phyloP scores from a whole-genome alignment of 192 early-diverging fungal species.

The Backusella liffmaniae region DNA sequence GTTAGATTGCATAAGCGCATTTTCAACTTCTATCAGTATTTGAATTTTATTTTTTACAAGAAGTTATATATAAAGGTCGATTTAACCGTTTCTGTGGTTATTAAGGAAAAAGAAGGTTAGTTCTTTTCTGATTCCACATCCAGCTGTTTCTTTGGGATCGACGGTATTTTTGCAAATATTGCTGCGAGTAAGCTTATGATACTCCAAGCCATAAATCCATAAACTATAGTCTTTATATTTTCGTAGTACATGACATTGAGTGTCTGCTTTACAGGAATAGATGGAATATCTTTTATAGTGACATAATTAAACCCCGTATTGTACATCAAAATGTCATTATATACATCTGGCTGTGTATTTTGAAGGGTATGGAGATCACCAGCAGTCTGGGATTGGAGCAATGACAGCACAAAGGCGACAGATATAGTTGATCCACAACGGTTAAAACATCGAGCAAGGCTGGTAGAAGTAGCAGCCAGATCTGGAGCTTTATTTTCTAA shows the following conservation, averaged over 20 bases:
- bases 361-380: background rate
- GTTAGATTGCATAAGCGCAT: no score
- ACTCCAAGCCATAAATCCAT: background rate
- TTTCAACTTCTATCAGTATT: no score
- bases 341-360: background rate
- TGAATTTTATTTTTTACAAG: no score
- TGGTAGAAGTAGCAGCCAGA: background rate
- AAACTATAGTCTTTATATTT: background rate
- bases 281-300: background rate
- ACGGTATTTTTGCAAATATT: background rate
- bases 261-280: background rate
- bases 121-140: background rate
- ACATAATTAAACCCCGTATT: background rate
- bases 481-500: background rate
- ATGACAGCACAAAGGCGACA: background rate
- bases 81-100: no score
- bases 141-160: background rate
- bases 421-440: background rate
- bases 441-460: background rate
- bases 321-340: background rate
- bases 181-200: background rate
- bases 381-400: background rate
- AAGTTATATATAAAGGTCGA: no score
- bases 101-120: no score
- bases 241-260: background rate